A percentile compares a stretch with the other conserved stretches of the same genome.
Evolutionary conservation across 2,329 filamentous ascomycete species (phyloP).

Genomic region (Cryphonectria parasitica): DNA sequence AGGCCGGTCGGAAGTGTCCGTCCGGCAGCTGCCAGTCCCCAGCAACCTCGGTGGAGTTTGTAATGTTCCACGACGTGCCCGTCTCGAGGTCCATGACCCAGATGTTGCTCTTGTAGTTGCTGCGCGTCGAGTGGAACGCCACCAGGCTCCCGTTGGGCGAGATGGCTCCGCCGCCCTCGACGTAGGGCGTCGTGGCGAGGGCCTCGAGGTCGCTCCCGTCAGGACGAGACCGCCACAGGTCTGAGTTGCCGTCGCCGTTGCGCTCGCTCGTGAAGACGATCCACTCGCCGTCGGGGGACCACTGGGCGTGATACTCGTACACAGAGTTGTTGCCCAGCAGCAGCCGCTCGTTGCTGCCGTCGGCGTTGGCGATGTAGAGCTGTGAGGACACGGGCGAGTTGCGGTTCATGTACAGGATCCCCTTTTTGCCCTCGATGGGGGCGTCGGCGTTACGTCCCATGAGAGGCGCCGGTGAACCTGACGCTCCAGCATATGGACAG

Average conservation of each 20-base stretch:
- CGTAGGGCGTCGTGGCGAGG: slow-evolving; percentile 39
- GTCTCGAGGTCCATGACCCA: slow-evolving; percentile 44
- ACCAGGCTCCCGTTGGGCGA: slow-evolving; percentile 43
- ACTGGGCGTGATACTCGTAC: slow-evolving; percentile 46
- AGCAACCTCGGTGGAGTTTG: slow-evolving; percentile 38
- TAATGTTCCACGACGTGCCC: slow-evolving; percentile 40
- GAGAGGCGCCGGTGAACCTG: neutral
- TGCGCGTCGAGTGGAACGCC: slow-evolving; percentile 45
- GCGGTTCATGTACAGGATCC: slow-evolving; percentile 32
- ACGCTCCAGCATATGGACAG: neutral
- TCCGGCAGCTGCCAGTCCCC: slow-evolving; percentile 36
- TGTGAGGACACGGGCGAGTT: slow-evolving; percentile 29
- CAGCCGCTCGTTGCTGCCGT: slow-evolving; percentile 43
- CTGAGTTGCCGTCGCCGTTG: slow-evolving; percentile 46
- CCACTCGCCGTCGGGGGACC: slow-evolving; percentile 45
- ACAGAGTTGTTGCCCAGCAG: slow-evolving; percentile 37
- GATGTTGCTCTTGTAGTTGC: slow-evolving; percentile 43
- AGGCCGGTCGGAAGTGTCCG: slow-evolving; percentile 44
- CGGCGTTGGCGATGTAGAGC: slow-evolving; percentile 40
- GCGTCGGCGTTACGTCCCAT: neutral
- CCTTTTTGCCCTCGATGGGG: neutral
- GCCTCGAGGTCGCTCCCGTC: slow-evolving; percentile 42
- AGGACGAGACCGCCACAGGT: slow-evolving; percentile 44
- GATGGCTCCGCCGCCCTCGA: slow-evolving; percentile 43
- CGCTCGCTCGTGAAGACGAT: slow-evolving; percentile 46